Conservation (phyloP, 768 basidiomycete genomes). For the Boletus reticuloceps region DNA sequence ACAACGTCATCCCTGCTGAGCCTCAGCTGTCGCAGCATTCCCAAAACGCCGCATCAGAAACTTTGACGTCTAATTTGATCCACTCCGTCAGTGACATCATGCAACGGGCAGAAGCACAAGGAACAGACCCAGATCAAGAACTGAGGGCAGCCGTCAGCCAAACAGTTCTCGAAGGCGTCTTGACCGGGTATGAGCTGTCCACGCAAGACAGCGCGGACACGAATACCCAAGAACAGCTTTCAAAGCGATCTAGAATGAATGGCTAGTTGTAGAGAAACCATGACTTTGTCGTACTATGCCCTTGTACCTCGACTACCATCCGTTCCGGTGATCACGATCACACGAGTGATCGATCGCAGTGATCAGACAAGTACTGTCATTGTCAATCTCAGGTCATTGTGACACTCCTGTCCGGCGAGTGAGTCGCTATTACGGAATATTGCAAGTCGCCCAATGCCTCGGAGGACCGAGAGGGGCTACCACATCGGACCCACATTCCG, state of each 20-base stretch:
- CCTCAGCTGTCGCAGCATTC: conserved; percentile 57
- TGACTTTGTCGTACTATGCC: not conserved
- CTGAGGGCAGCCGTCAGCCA: conserved; percentile 57
- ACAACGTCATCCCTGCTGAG: conserved; percentile 4
- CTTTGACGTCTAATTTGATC: conserved; percentile 66
- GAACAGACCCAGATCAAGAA: conserved; percentile 64
- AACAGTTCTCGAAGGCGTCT: conserved; percentile 66
- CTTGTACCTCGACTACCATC: conserved; percentile 16
- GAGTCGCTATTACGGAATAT: not conserved
- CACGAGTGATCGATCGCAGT: conserved; percentile 25
- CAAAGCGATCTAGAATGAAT: conserved; percentile 28
- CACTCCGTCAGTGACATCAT: conserved; percentile 65
- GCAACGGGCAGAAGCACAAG: conserved; percentile 52
- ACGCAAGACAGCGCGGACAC: conserved; percentile 10
- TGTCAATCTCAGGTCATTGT: conserved; percentile 10
- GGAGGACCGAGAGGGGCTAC: conserved; percentile 13
- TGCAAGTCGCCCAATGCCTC: conserved; percentile 2
- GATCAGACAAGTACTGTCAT: conserved; percentile 27
- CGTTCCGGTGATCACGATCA: conserved; percentile 36
- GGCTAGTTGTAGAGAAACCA: conserved; percentile 5
- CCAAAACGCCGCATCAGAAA: conserved; percentile 67
- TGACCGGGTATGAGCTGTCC: conserved; percentile 57
- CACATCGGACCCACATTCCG: conserved; percentile 16
- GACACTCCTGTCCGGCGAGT: conserved; percentile 2
- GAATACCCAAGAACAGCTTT: conserved; percentile 6